Conservation (phyloP, 495 filamentous ascomycete genomes). For the Acidomyces sp. region DNA sequence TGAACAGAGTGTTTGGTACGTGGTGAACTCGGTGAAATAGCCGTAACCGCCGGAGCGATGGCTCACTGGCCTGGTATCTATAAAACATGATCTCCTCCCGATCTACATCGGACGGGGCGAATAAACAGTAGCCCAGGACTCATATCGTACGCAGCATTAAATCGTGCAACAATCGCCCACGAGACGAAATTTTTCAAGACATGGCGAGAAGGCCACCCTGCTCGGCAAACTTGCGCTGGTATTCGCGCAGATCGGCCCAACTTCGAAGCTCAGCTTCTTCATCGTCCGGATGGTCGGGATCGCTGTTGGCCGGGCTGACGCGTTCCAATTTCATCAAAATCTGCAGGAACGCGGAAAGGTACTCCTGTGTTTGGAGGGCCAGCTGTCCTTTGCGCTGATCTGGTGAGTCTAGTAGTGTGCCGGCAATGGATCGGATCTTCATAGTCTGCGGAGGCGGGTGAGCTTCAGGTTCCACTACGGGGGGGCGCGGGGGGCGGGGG, state of each 20-base stretch:
- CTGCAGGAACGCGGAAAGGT: conserved; percentile 53
- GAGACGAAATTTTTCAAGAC: too few species aligned
- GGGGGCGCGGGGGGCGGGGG: too few species aligned
- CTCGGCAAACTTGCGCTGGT: conserved; percentile 57
- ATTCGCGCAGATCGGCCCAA: conserved; percentile 64
- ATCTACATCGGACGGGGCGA: too few species aligned
- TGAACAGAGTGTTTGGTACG: too few species aligned
- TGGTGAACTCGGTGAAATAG: too few species aligned
- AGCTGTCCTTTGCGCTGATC: conserved; percentile 42
- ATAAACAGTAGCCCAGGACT: too few species aligned
- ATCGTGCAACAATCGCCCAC: too few species aligned
- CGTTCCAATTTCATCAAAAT: conserved; percentile 59
- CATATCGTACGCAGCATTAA: too few species aligned
- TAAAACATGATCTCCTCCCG: too few species aligned
- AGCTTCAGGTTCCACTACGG: too few species aligned
- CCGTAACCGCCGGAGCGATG: too few species aligned
- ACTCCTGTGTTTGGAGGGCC: conserved; percentile 47
- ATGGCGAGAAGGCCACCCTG: conserved; percentile 36
- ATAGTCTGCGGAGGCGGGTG: conserved; percentile 34
- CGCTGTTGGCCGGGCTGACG: conserved; percentile 27
- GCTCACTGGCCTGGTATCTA: too few species aligned
- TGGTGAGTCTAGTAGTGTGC: conserved; percentile 53
- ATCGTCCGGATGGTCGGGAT: conserved; percentile 34
- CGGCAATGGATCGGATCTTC: conserved; percentile 60
- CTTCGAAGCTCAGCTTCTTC: conserved; percentile 59